Evolutionary conservation across 2,329 filamentous ascomycete genomes (phyloP).

Genomic region (Fonsecaea erecta): DNA sequence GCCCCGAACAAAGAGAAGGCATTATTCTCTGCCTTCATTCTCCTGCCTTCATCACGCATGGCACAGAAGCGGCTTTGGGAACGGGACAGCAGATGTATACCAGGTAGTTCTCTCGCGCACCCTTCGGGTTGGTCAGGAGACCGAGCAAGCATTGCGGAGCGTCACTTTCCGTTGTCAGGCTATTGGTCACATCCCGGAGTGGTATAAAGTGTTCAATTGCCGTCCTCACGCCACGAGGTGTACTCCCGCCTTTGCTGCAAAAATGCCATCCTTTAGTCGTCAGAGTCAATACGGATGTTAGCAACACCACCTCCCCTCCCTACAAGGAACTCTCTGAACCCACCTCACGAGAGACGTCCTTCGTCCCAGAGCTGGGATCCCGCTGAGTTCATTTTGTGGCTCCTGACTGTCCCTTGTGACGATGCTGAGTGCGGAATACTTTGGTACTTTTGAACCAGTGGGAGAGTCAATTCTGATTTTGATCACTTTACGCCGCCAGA

Average conservation of each 20-base stretch:
- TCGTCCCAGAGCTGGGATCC: too few species aligned
- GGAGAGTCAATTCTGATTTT: background rate
- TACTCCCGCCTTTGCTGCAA: background rate
- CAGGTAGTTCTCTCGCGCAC: background rate
- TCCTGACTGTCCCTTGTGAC: background rate
- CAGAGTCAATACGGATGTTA: background rate
- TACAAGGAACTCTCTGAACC: too few species aligned
- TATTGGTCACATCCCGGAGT: background rate
- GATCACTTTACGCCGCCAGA: too few species aligned
- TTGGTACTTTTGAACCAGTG: background rate
- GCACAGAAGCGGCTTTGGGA: background rate
- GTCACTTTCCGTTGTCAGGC: background rate
- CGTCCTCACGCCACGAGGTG: background rate
- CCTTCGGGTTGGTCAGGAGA: background rate
- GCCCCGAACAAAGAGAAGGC: background rate
- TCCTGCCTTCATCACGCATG: background rate
- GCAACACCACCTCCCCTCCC: too few species aligned
- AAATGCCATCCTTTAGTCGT: background rate
- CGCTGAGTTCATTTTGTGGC: background rate
- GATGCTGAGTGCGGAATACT: background rate
- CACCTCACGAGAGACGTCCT: too few species aligned
- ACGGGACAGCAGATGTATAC: background rate
- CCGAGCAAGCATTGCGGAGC: background rate
- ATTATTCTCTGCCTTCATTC: background rate
- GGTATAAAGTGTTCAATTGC: background rate